These are phyloP conservation scores for Phytomonas sp. DNA, from an alignment of 208 protist genomes.

Conservation along the genomic window DNA sequence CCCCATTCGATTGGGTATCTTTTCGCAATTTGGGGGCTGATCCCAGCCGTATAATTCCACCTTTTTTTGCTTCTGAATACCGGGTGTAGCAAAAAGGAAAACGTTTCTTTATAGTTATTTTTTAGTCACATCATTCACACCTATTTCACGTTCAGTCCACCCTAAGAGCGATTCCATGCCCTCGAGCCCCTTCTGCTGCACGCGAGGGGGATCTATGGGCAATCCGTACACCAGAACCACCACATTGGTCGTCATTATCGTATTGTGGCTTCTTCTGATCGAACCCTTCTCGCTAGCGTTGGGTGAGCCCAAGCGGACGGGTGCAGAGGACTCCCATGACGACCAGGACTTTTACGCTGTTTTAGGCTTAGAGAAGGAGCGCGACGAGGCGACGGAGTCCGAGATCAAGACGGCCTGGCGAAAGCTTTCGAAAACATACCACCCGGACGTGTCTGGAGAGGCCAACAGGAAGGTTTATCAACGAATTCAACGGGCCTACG, in stretches of 20 bases:
- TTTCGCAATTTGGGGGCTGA: not conserved
- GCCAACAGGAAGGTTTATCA: conserved; percentile 54
- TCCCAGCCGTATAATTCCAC: not conserved
- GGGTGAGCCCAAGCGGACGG: not conserved
- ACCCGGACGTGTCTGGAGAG: conserved; percentile 66
- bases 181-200: not conserved
- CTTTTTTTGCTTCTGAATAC: not conserved
- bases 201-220: not conserved
- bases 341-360: conserved; percentile 71
- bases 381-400: conserved; percentile 65
- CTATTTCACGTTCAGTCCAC: not conserved
- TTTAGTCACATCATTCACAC: not conserved
- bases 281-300: not conserved
- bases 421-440: conserved; percentile 64
- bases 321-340: not conserved
- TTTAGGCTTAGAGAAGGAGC: conserved; percentile 40
- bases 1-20: too few species aligned
- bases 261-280: not conserved
- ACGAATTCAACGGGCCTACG: conserved; percentile 84
- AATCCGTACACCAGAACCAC: not conserved
- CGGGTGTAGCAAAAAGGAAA: not conserved
- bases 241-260: not conserved
- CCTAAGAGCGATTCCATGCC: not conserved
- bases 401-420: conserved; percentile 77
- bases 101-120: not conserved